Base-by-base conservation (phyloP, 2,329 filamentous ascomycete species). In the Cladosporium velox region DNA sequence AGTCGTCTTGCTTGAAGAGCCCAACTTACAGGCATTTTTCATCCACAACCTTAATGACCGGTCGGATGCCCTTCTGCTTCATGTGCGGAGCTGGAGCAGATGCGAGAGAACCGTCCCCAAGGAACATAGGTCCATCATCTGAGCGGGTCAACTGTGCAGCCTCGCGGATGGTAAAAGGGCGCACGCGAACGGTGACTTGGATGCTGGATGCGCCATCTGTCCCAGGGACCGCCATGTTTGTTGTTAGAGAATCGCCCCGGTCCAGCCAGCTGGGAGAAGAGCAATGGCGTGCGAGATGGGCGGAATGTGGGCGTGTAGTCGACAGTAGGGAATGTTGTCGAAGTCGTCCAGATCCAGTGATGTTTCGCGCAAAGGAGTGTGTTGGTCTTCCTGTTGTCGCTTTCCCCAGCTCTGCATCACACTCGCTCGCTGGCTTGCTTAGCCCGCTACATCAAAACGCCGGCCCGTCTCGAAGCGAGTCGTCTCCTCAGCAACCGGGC, bases 91-190 rank as follows among this genome's bases (percentile, higher is more conserved):
- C 69, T 1, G 92, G 86, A 15, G 86, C 89, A 55, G 88, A 91
- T n/a, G 95, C 95, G 65, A 99, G 85, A 21, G 94, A 98, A 67
- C 95, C 95, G 78, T 99, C 95, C 68, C 95, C 95, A n/a, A 99
- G 86, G 77, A 99, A 99, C 44, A 97, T 79, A 5, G 92, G 93
- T 64, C 90, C 89, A 78, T 97, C 94, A 73, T 99, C 94, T 74
- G 80, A 86, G 76, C 85, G 87, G 61, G 88, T 84, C 84, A 99
- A 82, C 81, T 98, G 94, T 49, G 95, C 95, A 72, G 95, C 95
- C 84, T 99, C 95, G 81, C 93, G 86, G 72, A 98, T 97, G 14
- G 87, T 90, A 73, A 90, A 90, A 26, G 87, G 87, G 67, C 87
- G 83, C 59, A 90, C 87, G 78, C 87, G 82, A 69, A 90, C 86